Evolutionary conservation across 140 eudicot genomes (phyloP), one percentile per base, ranked within the genome.

Genomic region (Erigeron philadelphicus): DNA sequence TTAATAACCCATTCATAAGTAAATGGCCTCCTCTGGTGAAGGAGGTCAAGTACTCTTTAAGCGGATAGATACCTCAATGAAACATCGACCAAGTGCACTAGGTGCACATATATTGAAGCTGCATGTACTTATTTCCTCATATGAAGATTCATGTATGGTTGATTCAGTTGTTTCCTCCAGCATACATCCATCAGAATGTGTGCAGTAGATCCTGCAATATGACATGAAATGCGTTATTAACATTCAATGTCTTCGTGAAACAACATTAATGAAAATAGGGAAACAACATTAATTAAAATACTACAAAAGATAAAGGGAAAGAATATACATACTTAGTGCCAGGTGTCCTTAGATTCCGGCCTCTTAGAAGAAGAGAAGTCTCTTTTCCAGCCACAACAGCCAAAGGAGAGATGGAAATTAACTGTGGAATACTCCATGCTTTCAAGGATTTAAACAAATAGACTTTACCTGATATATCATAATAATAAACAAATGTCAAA

Each of bases 311-410:
- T 0, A 23, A 8, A n/a, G n/a, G n/a, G 43, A 53, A 64, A 75
- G 9, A 64, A 17, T 45, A 1, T 38, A 80, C 95, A n/a, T 72
- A 92, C 98, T 82, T 92, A 80, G 98, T 92, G 75, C 88, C 91
- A 35, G 96, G 81, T 70, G 79, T 66, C 58, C 64, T 88, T 79
- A 92, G 73, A 71, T 81, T 83, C 73, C 85, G 82, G 59, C 96
- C 96, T 82, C 80, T 88, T 56, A 92, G 76, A 54, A 79, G 45
- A 73, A 92, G 81, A 75, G 92, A 79, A 53, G 86, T 81, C 58
- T 86, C 87, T 67, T 92, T 84, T 70, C 96, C 98, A 72, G 81
- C 74, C 62, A 88, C 98, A 84, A 92, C 83, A 15, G 98, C 98
- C 75, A 92, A 74, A 13, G 98, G 98, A 11, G 96, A 84, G 31